Evolutionary conservation across 805 yeast genomes (phyloP).

Genomic region (Candida oleophila): DNA sequence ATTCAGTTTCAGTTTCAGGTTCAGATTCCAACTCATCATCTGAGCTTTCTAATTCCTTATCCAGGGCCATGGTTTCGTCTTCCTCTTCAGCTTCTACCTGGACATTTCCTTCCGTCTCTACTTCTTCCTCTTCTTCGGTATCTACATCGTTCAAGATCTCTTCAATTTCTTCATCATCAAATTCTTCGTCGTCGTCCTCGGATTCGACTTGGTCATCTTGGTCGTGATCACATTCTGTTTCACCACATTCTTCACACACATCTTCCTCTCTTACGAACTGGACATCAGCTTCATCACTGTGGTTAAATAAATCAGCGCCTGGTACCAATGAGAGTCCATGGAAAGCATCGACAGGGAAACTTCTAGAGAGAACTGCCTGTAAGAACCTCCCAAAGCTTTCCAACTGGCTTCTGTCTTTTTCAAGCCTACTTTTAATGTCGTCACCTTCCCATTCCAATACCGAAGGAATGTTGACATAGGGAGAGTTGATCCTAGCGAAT

Average conservation of each 20-base stretch:
- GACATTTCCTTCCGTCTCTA: conserved; percentile 6
- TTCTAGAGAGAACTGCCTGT: conserved; percentile 69
- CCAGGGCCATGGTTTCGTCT: conserved; percentile 9
- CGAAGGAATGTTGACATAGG: conserved; percentile 33
- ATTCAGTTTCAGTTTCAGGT: conserved; percentile 11
- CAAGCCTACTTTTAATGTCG: conserved; percentile 21
- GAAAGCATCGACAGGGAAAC: conserved; percentile 75
- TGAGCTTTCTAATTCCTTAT: conserved; percentile 8
- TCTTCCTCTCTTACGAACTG: conserved; percentile 33
- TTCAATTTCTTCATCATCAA: conserved; percentile 14
- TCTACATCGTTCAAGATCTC: conserved; percentile 14
- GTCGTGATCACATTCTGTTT: conserved; percentile 32
- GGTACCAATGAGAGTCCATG: conserved; percentile 82
- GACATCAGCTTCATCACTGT: conserved; percentile 11
- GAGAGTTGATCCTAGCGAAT: conserved; percentile 36
- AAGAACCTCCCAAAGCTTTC: conserved; percentile 54
- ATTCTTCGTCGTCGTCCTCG: conserved; percentile 16
- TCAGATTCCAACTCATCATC: conserved; percentile 11
- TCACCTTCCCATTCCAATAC: conserved; percentile 21
- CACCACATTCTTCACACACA: conserved; percentile 34
- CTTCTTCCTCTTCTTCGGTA: conserved; percentile 12
- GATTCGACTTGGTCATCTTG: conserved; percentile 17
- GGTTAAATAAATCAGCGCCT: conserved; percentile 83
- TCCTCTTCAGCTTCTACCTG: conserved; percentile 10
- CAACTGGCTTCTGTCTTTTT: conserved; percentile 5